A percentile compares a stretch with the other conserved stretches of the same genome.
Conservation (phyloP, 202 grass and related monocot genomes). For the Saccharum hybrid region DNA sequence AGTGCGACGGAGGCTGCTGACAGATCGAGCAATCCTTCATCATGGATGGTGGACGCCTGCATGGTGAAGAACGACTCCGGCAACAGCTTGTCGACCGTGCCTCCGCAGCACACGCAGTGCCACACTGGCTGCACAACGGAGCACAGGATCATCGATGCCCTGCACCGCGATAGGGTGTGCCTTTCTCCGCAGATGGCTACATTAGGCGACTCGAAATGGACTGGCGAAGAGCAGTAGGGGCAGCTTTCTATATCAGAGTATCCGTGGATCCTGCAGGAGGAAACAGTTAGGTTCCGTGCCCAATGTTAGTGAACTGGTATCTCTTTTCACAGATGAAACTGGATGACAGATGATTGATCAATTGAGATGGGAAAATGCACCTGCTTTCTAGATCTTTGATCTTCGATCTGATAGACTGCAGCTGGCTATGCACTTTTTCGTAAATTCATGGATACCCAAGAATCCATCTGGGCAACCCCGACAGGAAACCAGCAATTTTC, state of each 20-base stretch:
- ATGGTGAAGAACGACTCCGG: slow-evolving; percentile 63
- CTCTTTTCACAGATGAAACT: neutral
- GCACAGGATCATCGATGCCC: slow-evolving; percentile 67
- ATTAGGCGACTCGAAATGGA: too few relatives aligned
- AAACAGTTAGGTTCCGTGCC: neutral
- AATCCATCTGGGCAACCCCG: slow-evolving; percentile 76
- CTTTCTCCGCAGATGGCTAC: slow-evolving; percentile 60
- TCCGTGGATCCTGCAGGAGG: slow-evolving; percentile 49
- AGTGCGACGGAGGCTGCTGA: too few relatives aligned
- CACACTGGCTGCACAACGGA: slow-evolving; percentile 62
- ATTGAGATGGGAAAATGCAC: slow-evolving; percentile 40
- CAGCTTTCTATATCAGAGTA: slow-evolving; percentile 53
- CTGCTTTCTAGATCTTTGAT: slow-evolving; percentile 63
- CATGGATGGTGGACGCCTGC: neutral
- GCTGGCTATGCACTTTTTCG: slow-evolving; percentile 47
- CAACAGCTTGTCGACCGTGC: slow-evolving; percentile 64
- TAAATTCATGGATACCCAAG: slow-evolving; percentile 60
- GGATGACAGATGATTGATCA: neutral
- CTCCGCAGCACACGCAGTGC: slow-evolving; percentile 73
- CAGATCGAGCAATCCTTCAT: too few relatives aligned
- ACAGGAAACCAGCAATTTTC: slow-evolving; percentile 57
- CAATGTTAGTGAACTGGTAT: too few relatives aligned
- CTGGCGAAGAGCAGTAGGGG: slow-evolving; percentile 54
- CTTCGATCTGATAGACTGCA: slow-evolving; percentile 53
- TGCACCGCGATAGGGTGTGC: slow-evolving; percentile 69